Conservation (phyloP, 176 grass and related monocot species). For the Oryza coarctata region DNA sequence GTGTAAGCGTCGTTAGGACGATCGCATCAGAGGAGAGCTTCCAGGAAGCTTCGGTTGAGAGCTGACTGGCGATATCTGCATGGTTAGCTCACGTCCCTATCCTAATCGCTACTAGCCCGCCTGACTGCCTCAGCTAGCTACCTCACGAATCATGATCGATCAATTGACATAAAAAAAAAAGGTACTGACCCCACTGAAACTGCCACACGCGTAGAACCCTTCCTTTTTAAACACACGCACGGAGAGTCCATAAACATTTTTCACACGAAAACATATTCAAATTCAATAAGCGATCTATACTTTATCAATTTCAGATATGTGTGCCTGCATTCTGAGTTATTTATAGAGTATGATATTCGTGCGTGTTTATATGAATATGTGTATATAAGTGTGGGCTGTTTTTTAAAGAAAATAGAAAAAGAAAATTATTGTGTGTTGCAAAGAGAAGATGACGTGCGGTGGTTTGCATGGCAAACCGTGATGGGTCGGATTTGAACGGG, state of each 20-base stretch:
- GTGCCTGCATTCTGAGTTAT: too few relatives aligned
- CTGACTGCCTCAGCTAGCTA: background rate
- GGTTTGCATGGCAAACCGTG: background rate
- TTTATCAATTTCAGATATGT: too few relatives aligned
- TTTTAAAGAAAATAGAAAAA: too few relatives aligned
- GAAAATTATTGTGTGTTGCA: too few relatives aligned
- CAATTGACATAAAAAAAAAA: too few relatives aligned
- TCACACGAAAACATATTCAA: background rate
- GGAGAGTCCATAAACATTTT: background rate
- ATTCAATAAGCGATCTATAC: too few relatives aligned
- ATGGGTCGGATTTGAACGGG: background rate
- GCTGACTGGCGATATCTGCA: background rate
- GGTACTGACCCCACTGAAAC: background rate
- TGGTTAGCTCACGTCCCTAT: background rate
- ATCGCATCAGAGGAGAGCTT: slow-evolving; percentile 2
- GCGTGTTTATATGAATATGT: too few relatives aligned
- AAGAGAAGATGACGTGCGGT: background rate
- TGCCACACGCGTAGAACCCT: too few relatives aligned
- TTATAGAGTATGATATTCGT: too few relatives aligned
- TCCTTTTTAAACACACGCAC: background rate
- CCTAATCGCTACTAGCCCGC: background rate
- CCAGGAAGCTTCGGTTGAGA: background rate
- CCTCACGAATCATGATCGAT: background rate
- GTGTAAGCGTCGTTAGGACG: background rate
- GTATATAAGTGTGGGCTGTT: too few relatives aligned